Conservation (phyloP, 2,329 filamentous ascomycete species). For the Cladophialophora exuberans region DNA sequence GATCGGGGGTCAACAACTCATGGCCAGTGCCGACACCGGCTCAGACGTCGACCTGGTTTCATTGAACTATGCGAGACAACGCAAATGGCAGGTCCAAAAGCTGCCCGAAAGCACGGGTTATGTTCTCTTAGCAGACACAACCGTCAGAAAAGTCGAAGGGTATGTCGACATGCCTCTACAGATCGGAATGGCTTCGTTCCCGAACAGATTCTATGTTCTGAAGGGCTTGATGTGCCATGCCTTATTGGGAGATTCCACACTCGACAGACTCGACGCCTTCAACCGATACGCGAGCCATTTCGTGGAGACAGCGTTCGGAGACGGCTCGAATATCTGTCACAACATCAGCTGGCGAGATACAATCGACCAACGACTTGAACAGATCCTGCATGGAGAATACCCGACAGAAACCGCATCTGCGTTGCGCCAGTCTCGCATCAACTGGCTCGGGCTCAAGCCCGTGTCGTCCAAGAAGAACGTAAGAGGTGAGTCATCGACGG, state of each 20-base stretch:
- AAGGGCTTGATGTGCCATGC: constrained; percentile 19
- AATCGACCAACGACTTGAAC: neutral
- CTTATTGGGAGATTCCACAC: constrained; percentile 18
- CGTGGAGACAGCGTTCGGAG: neutral
- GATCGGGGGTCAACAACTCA: neutral
- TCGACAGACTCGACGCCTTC: constrained; percentile 18
- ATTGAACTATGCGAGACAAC: neutral
- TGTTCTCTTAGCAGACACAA: constrained; percentile 7
- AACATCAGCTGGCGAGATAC: constrained; percentile 9
- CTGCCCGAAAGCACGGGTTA: neutral
- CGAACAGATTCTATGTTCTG: constrained; percentile 22
- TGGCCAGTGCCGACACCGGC: constrained; percentile 16
- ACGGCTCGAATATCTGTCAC: neutral
- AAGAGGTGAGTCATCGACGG: neutral
- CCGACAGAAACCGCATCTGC: neutral
- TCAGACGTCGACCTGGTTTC: constrained; percentile 18
- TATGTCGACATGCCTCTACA: constrained; percentile 1
- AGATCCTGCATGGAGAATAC: constrained; percentile 3
- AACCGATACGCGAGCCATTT: constrained; percentile 15
- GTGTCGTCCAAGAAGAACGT: neutral
- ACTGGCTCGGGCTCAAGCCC: neutral
- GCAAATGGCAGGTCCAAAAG: neutral
- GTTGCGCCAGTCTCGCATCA: neutral
- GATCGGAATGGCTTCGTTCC: neutral
- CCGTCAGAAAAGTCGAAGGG: neutral